Evolutionary conservation across 1,284 basidiomycete species (phyloP).

Genomic region (Abortiporus biennis): DNA sequence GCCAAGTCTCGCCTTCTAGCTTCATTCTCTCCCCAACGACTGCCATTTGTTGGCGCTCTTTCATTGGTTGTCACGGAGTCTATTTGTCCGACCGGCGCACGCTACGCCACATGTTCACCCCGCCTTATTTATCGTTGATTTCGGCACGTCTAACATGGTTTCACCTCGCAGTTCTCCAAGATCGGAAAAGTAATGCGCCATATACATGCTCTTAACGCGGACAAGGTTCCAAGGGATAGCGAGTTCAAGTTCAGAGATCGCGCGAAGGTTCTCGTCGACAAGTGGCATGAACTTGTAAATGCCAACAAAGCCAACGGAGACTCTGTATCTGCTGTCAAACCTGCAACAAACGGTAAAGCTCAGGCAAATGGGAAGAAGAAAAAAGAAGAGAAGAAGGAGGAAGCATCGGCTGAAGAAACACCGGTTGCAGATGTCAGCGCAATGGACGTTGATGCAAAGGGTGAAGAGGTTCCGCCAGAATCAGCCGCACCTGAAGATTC

Average conservation of each 20-base stretch:
- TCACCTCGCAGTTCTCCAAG: slow-evolving; percentile 75
- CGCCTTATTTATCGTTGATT: background rate
- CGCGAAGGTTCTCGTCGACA: slow-evolving; percentile 66
- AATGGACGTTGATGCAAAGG: background rate
- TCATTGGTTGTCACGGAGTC: slow-evolving; percentile 18
- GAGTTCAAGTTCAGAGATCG: slow-evolving; percentile 86
- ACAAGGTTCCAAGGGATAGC: slow-evolving; percentile 75
- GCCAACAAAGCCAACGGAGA: slow-evolving; percentile 37
- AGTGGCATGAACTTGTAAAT: slow-evolving; percentile 63
- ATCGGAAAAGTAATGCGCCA: slow-evolving; percentile 99
- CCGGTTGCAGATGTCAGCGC: background rate
- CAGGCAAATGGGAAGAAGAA: slow-evolving; percentile 17
- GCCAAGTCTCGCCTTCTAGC: slow-evolving; percentile 1
- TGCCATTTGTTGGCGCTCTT: slow-evolving; percentile 12
- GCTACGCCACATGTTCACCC: background rate
- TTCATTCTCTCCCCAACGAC: background rate
- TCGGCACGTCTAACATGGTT: background rate
- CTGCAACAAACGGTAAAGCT: slow-evolving; percentile 11
- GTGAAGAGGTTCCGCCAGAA: background rate
- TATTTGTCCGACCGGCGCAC: background rate
- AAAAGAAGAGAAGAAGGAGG: slow-evolving; percentile 18
- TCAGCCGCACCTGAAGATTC: background rate
- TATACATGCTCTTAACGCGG: slow-evolving; percentile 65
- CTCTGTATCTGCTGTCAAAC: no score
- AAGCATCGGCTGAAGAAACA: slow-evolving; percentile 13